Evolutionary conservation across 2,329 filamentous ascomycete species (phyloP), one percentile per base, ranked within the genome.

Genomic region (Alternaria ethzedia): DNA sequence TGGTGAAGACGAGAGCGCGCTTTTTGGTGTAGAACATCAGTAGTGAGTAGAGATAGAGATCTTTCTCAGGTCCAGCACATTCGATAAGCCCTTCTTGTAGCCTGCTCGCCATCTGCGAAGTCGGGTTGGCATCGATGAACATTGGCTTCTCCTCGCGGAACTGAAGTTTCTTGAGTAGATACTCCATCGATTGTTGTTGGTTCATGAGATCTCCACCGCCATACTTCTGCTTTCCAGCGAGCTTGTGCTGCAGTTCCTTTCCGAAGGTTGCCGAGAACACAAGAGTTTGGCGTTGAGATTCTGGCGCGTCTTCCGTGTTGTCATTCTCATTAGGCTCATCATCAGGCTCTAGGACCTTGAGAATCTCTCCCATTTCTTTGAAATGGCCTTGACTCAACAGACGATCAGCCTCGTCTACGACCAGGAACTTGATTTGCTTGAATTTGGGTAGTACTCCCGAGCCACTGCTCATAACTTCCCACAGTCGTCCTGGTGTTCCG

Each of bases 221-320:
- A 67, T 83, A 87, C 60, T 87, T 96, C 15, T 62, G 67, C 55
- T 78, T 78, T 25, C 93, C 91, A 2, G 92, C 89, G 12, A 99
- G 86, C 79, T 97, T 98, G 71, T 95, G 92, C 77, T 98, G 95
- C 28, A 99, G 82, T 1, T 90, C 90, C 75, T 94, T 95, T 77
- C 97, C 92, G 79, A 99, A 97, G 0, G 96, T 99, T 0, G 96
- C 96, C 0, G 96, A 98, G 80, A 99, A 99, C 20, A 99, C 93
- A 0, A 99, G 86, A 0, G 94, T 98, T 77, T 99, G 96, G 44
- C 95, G 85, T 15, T 86, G 75, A 45, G 83, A 76, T 11, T 79
- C 63, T 7, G 61, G 61, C 5, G 49, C 30, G 9, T 60, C 61
- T 5, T 63, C 59, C 3, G 60, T 50, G 26, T 70, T 59, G 3